Percentiles rank a stretch among this genome's conserved stretches.
phyloP scores from a whole-genome alignment of 345 rosid species.

The Odontarrhena argentea region DNA sequence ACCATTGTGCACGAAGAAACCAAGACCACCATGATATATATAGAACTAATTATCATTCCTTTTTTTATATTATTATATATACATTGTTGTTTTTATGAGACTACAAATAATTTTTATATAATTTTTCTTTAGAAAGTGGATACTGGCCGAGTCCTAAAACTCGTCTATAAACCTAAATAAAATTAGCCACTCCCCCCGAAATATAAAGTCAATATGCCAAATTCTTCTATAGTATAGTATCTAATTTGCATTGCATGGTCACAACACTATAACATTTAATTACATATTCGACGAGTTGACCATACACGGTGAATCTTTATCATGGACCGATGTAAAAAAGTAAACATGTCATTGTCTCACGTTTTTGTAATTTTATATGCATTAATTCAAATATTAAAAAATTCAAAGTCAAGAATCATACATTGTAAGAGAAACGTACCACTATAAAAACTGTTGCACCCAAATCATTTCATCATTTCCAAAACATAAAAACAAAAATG shows the following conservation, averaged over 20 bases:
- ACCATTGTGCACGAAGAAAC: neutral
- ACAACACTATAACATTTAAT: neutral
- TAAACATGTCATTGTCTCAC: slow-evolving; percentile 27
- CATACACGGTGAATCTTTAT: slow-evolving; percentile 5
- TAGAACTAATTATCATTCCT: too few relatives aligned
- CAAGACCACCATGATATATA: too few relatives aligned
- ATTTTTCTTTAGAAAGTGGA: neutral
- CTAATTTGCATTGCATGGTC: slow-evolving; percentile 10
- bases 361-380: slow-evolving; percentile 12
- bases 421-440: neutral
- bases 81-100: neutral
- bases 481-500: slow-evolving; percentile 12
- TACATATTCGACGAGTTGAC: neutral
- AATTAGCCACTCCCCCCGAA: neutral
- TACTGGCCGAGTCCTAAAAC: slow-evolving; percentile 8
- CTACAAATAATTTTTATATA: too few relatives aligned
- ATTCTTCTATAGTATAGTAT: neutral
- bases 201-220: neutral
- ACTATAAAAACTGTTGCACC: slow-evolving; percentile 17
- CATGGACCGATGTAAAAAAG: neutral
- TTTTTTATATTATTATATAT: too few relatives aligned
- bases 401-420: neutral
- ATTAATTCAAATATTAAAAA: neutral
- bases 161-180: neutral
- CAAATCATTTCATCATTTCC: neutral